These are phyloP conservation scores for Xanthoceras sorbifolium DNA, from an alignment of 345 rosid species.

Conservation along the genomic window DNA sequence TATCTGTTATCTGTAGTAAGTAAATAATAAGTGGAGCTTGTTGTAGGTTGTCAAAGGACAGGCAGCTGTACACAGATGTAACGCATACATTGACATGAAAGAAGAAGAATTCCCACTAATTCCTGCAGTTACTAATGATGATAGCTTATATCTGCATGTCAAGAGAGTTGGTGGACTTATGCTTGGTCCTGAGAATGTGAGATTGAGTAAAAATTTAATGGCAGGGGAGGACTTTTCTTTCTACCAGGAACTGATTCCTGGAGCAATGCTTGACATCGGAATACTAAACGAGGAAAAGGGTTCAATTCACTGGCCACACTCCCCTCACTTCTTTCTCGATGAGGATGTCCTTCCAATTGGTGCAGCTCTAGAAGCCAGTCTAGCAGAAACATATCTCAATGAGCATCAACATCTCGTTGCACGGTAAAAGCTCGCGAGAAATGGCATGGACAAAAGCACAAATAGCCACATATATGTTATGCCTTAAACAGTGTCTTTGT, in stretches of 20 bases:
- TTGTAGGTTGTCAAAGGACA: conserved; percentile 66
- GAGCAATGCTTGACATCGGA: conserved; percentile 67
- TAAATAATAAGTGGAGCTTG: conserved; percentile 16
- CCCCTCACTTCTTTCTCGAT: conserved; percentile 74
- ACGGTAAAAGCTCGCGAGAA: conserved; percentile 8
- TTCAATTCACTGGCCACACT: conserved; percentile 64
- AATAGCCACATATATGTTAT: too few relatives aligned
- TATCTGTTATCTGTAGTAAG: neutral
- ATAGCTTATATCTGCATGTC: conserved; percentile 49
- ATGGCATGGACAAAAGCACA: neutral
- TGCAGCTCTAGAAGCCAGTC: conserved; percentile 67
- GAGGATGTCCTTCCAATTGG: conserved; percentile 82
- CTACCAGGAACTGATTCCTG: conserved; percentile 75
- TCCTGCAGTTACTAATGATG: conserved; percentile 74
- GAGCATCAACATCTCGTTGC: conserved; percentile 43
- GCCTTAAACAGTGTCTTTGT: too few relatives aligned
- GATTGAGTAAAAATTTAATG: conserved; percentile 48
- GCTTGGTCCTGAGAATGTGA: conserved; percentile 63
- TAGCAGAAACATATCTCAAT: conserved; percentile 60
- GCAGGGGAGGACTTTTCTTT: conserved; percentile 90
- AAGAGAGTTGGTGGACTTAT: conserved; percentile 50
- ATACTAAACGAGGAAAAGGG: conserved; percentile 68
- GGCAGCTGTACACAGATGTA: conserved; percentile 68
- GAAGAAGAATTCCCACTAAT: conserved; percentile 48
- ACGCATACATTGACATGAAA: conserved; percentile 47